Evolutionary conservation across 2,329 filamentous ascomycete species (phyloP).

Genomic region (Phoma herbarum): DNA sequence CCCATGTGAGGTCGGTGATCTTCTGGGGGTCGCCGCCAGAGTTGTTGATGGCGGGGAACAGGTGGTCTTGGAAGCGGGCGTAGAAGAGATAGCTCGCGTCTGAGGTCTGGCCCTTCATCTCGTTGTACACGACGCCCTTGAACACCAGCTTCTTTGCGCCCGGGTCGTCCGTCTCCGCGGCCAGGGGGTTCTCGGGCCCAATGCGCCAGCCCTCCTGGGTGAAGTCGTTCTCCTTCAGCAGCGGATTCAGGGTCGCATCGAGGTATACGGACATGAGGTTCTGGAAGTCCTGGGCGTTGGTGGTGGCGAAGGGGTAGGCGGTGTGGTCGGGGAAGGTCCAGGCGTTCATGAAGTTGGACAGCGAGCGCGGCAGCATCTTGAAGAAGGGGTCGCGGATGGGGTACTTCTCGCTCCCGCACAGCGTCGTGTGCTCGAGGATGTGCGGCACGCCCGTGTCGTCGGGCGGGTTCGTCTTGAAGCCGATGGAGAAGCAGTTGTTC

Average conservation of each 20-base stretch:
- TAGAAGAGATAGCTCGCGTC: constrained; percentile 97
- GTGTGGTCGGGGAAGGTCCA: constrained; percentile 97
- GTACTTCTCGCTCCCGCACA: constrained; percentile 96
- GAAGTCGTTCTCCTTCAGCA: constrained; percentile 91
- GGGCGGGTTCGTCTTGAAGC: constrained; percentile 98
- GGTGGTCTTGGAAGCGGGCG: constrained; percentile 91
- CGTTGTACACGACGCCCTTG: constrained; percentile 98
- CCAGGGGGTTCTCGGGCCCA: constrained; percentile 83
- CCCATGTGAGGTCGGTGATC: constrained; percentile 93
- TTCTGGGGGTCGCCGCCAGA: constrained; percentile 95
- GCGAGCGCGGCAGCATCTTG: constrained; percentile 96
- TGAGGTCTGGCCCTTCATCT: constrained; percentile 99
- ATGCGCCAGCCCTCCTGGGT: constrained; percentile 97
- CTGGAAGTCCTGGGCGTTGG: constrained; percentile 92
- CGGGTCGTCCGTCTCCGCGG: constrained; percentile 53
- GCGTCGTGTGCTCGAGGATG: constrained; percentile 95
- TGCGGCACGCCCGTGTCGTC: constrained; percentile 96
- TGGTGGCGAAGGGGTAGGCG: constrained; percentile 97
- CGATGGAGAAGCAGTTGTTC: constrained; percentile 99
- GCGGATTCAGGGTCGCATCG: constrained; percentile 88
- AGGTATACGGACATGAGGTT: constrained; percentile 97
- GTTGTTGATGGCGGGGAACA: constrained; percentile 94
- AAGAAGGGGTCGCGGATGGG: constrained; percentile 99
- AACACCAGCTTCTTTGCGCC: constrained; percentile 80
- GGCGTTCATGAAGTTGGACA: constrained; percentile 99